These are phyloP conservation scores for Hordeum pubiflorum DNA, from an alignment of 202 grass and related monocot species.

Conservation along the genomic window DNA sequence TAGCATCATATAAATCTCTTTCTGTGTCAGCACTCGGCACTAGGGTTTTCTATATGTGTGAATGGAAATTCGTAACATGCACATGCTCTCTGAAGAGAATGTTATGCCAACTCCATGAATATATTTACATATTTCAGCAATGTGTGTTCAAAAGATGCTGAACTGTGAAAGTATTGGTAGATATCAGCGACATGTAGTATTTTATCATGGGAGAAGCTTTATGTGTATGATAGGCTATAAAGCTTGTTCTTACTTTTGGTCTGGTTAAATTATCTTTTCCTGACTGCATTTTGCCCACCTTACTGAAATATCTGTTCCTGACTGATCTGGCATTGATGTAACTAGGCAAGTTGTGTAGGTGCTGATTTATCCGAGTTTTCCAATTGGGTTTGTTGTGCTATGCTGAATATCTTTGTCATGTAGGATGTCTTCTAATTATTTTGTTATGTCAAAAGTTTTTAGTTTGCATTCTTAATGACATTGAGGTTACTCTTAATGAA, in stretches of 20 bases:
- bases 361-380: neutral
- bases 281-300: neutral
- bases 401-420: neutral
- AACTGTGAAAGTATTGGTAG: neutral
- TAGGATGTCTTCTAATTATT: neutral
- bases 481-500: constrained; percentile 18
- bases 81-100: neutral
- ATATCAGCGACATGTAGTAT: neutral
- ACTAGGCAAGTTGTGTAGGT: neutral
- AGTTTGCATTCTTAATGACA: neutral
- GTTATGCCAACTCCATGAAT: neutral
- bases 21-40: neutral
- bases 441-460: neutral
- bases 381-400: neutral
- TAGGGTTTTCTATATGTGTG: neutral
- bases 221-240: neutral
- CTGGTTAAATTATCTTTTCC: neutral
- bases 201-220: neutral
- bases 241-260: neutral
- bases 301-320: neutral
- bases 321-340: neutral
- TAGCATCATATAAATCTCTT: neutral
- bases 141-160: neutral
- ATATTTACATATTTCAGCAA: neutral
- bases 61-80: neutral